Base-by-base conservation (phyloP, 345 rosid species). In the thale cress (Arabidopsis thaliana) region DNA sequence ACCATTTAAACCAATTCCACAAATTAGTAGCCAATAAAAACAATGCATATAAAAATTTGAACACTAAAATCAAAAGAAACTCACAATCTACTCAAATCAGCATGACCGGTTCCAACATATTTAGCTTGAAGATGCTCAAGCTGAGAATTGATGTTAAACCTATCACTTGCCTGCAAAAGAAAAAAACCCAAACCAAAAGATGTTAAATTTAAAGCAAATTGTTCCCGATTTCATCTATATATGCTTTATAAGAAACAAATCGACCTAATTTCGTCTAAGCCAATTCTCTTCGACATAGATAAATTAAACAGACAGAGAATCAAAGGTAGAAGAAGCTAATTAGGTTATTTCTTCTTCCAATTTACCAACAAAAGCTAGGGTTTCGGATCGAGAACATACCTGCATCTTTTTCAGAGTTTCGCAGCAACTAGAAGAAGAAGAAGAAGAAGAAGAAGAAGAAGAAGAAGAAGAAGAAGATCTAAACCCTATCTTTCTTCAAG, bases 71-170 rank as follows among this genome's bases (percentile, higher is more conserved):
- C n/a, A 6, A 13, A 4, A 2, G 14, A 65, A 65, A 71, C 94
- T 83, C 53, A 94, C 97, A 88, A 94, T 94, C 95, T 79, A 79
- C 85, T 94, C 82, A 91, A 78, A 74, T 94, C 97, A 1, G 98
- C 95, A 53, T 94, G 97, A 1, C 97, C 93, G 1, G 96, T 94
- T 11, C 98, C 98, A 32, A 91, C 97, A 60, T 94, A 94, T 81
- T 91, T 94, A 63, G 98, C 97, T 80, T 91, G 97, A 65, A 91
- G 97, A 83, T 91, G 98, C 78, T 94, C 98, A 41, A 94, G 96
- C 86, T 91, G 97, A 70, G 98, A 94, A 65, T 91, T 94, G 60
- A 94, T 94, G 85, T 94, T 94, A 75, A 94, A 94, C 85, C 96
- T 87, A 84, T 94, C 97, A 71, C 98, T 94, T 53, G 96, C 95